Base-by-base conservation (phyloP, 805 yeast species). In the Hanseniaspora taiwanica region DNA sequence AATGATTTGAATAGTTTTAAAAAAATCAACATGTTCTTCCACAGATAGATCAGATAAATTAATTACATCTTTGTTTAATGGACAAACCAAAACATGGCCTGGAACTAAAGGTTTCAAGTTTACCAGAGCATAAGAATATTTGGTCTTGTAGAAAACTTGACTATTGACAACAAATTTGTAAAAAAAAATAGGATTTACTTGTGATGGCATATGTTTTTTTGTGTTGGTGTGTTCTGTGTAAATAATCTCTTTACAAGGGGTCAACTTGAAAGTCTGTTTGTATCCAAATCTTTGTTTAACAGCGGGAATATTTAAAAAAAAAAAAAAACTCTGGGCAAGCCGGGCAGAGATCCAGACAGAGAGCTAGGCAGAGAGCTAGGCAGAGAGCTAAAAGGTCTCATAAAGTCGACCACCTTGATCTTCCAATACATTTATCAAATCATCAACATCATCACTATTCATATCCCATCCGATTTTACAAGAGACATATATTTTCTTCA, bases 11-110 rank as follows among this genome's bases (percentile, higher is more conserved):
- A 91, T 63, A 0, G 94, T 75, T 19, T 59, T 58, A 69, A 86
- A 85, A 57, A 79, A 82, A 56, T 91, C 98, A 2, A 66, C 56
- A 3, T 76, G 66, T 54, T 91, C 97, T 40, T 76, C 86, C 0
- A 64, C 60, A 2, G 78, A 71, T 38, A 91, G 66, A 48, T 85
- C 93, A 19, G 75, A 69, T 37, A 91, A 64, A 17, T 86, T 63
- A 3, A 72, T 62, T 13, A 78, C 56, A 13, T 38, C 85, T 0
- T 66, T 64, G 36, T 96, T 62, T n/a, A 72, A 56, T 1, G 97
- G 97, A 4, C 86, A 89, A 10, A 91, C 76, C 12, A 91, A 65
- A 0, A 86, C 89, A 63, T 91, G 99, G 1, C 98, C 98, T 0
- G 95, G 91, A 0, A 85, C 82, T 38, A 93, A 64, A 0, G 99